These are phyloP conservation scores for Triticum turgidum DNA, from an alignment of 176 grass and related monocot species.

Conservation along the genomic window DNA sequence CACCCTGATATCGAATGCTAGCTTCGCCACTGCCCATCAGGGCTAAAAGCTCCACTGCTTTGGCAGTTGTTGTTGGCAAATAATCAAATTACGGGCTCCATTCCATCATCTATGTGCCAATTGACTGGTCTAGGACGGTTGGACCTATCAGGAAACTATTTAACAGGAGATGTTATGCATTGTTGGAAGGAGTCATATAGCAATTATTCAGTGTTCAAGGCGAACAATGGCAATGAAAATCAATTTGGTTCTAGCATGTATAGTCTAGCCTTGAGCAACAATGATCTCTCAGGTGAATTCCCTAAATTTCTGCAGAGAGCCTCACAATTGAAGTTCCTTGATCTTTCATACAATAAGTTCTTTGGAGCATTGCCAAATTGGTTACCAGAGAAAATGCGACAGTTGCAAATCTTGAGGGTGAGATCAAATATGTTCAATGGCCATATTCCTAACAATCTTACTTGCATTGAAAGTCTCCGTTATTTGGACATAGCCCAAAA, in stretches of 20 bases:
- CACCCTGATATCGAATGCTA: too few species aligned
- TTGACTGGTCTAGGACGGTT: background rate
- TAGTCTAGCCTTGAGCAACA: background rate
- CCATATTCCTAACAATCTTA: background rate
- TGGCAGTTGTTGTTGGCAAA: rapidly evolving
- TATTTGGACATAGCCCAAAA: background rate
- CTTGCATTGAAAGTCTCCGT: background rate
- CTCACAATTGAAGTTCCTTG: background rate
- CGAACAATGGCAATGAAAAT: too few species aligned
- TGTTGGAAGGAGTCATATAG: background rate
- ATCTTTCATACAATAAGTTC: background rate
- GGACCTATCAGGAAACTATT: background rate
- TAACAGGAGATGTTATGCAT: background rate
- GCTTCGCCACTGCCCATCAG: too few species aligned
- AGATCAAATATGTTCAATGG: background rate
- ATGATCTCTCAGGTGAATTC: background rate
- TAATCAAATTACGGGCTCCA: background rate
- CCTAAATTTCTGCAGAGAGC: background rate
- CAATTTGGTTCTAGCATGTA: background rate
- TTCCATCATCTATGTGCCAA: background rate
- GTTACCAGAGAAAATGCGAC: background rate
- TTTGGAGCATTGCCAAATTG: background rate
- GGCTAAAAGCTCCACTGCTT: background rate
- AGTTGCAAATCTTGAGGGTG: background rate
- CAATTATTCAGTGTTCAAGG: background rate